These are phyloP conservation scores for Penicillium janthinellum DNA, from an alignment of 2,329 filamentous ascomycete species.

Conservation along the genomic window DNA sequence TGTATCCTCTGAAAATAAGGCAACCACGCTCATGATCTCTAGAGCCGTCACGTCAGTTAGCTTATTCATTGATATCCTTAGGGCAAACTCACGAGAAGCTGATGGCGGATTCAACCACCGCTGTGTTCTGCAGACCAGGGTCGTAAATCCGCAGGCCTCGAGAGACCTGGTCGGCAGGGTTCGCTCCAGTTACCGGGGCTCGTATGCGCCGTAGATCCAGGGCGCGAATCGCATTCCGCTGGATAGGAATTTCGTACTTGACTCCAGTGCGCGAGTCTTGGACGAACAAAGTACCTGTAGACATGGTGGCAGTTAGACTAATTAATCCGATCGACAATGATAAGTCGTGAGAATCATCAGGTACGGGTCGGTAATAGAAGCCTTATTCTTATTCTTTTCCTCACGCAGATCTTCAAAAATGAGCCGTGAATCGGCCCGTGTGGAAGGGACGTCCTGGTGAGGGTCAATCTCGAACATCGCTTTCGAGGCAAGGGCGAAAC, in stretches of 20 bases:
- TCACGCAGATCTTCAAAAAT: not conserved
- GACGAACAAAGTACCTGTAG: conserved; percentile 22
- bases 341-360: not conserved
- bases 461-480: not conserved
- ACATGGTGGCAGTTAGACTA: conserved; percentile 10
- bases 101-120: conserved; percentile 32
- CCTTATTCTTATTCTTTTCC: not conserved
- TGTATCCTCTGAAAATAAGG: conserved; percentile 34
- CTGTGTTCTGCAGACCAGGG: conserved; percentile 38
- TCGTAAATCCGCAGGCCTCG: conserved; percentile 38
- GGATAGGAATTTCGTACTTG: conserved; percentile 34
- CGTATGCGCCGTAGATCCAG: conserved; percentile 33
- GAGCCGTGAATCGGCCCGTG: not conserved
- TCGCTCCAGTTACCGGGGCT: conserved; percentile 11
- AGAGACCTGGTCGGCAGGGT: conserved; percentile 28
- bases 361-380: not conserved
- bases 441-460: not conserved
- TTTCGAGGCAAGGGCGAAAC: not conserved
- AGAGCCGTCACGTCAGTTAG: not conserved
- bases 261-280: conserved; percentile 33
- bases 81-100: conserved; percentile 33
- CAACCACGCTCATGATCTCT: conserved; percentile 34
- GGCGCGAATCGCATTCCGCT: conserved; percentile 32
- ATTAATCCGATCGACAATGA: not conserved
- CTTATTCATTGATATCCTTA: not conserved